A percentile compares a stretch with the other conserved stretches of the same genome.
These are phyloP conservation scores for Typha latifolia DNA, from an alignment of 176 grass and related monocot species.

Conservation along the genomic window DNA sequence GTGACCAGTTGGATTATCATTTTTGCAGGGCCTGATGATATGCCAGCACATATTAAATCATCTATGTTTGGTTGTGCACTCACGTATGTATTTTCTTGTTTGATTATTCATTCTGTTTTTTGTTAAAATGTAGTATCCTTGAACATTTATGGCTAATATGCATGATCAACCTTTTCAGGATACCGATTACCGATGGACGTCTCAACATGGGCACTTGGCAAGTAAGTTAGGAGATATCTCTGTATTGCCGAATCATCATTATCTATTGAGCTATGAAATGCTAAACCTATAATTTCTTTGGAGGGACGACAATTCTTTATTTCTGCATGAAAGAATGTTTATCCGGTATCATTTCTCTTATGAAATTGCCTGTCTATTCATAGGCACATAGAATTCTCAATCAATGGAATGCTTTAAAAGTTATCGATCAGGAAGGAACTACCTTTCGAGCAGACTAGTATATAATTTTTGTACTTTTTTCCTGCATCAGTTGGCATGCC, in stretches of 20 bases:
- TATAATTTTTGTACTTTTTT: too few species aligned
- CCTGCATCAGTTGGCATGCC: too few species aligned
- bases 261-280: too few species aligned
- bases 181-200: conserved; percentile 73
- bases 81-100: conserved; percentile 34
- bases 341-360: too few species aligned
- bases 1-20: conserved; percentile 10
- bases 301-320: too few species aligned
- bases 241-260: neutral
- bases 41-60: conserved; percentile 98
- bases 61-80: conserved; percentile 93
- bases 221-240: conserved; percentile 15
- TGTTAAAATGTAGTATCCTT: neutral
- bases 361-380: too few species aligned
- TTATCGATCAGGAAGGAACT: too few species aligned
- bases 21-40: conserved; percentile 85
- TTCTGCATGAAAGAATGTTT: too few species aligned
- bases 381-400: too few species aligned
- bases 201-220: conserved; percentile 99
- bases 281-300: too few species aligned
- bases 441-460: too few species aligned
- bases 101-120: neutral
- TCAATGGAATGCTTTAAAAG: too few species aligned
- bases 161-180: conserved; percentile 31
- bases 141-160: conserved; percentile 12